Evolutionary conservation across 2,329 filamentous ascomycete species (phyloP).

Genomic region (Arthrinium puccinioides): DNA sequence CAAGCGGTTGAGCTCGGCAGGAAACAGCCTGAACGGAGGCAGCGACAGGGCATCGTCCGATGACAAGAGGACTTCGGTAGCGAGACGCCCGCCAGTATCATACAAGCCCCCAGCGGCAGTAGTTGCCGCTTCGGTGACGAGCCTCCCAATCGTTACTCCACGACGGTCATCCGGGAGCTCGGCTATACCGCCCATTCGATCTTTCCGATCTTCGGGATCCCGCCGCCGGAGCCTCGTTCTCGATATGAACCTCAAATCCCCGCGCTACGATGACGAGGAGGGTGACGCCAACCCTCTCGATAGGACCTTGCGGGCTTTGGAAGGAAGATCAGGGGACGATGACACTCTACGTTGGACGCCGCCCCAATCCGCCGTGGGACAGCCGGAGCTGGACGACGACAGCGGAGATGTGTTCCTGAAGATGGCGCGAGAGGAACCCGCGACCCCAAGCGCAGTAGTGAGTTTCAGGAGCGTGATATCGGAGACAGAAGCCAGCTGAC

Average conservation of each 20-base stretch:
- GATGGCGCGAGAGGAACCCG: conserved; percentile 46
- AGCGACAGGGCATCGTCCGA: conserved; percentile 32
- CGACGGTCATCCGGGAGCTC: too few relatives aligned
- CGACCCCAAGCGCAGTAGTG: conserved; percentile 31
- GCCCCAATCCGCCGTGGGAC: conserved; percentile 12
- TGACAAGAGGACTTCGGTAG: conserved; percentile 37
- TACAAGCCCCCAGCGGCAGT: conserved; percentile 34
- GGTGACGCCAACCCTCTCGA: conserved; percentile 39
- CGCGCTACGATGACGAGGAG: conserved; percentile 37
- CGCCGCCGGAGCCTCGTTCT: conserved; percentile 46
- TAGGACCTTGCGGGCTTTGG: conserved; percentile 42
- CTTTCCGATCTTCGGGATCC: conserved; percentile 49
- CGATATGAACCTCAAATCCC: conserved; percentile 41
- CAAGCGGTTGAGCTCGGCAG: conserved; percentile 9
- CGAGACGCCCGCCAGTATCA: conserved; percentile 41
- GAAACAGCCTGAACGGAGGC: conserved; percentile 15
- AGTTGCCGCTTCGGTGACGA: too few relatives aligned
- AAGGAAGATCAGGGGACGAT: conserved; percentile 34
- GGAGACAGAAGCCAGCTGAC: too few relatives aligned
- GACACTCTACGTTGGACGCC: conserved; percentile 25
- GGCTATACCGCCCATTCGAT: conserved; percentile 45
- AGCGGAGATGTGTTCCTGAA: conserved; percentile 52
- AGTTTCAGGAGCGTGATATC: too few relatives aligned
- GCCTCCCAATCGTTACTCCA: too few relatives aligned
- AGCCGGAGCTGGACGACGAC: conserved; percentile 38